Conservation (phyloP, 495 filamentous ascomycete species). For the Penicillium manginii region DNA sequence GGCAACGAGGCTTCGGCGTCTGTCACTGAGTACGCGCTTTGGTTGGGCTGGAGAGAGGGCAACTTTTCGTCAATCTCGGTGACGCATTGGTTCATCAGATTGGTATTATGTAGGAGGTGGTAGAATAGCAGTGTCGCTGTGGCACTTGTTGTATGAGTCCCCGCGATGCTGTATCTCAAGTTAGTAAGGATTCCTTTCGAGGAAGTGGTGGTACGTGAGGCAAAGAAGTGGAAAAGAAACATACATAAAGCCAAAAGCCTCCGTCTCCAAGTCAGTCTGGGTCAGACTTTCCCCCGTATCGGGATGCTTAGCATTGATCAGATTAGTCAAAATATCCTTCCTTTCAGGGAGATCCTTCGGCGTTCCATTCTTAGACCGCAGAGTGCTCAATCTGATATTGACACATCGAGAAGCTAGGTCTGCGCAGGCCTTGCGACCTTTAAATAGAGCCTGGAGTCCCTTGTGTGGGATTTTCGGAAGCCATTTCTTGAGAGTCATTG, state of each 20-base stretch:
- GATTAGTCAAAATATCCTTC: slow-evolving; percentile 18
- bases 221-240: neutral
- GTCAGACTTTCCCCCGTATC: slow-evolving; percentile 12
- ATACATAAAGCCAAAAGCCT: slow-evolving; percentile 20
- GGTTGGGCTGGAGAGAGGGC: neutral
- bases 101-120: slow-evolving; percentile 11
- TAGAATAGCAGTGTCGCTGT: slow-evolving; percentile 15
- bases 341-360: neutral
- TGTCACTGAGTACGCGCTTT: slow-evolving; percentile 15
- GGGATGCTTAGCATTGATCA: slow-evolving; percentile 16
- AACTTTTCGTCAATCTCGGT: slow-evolving; percentile 12
- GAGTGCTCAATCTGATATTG: neutral
- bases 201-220: neutral
- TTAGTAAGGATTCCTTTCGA: neutral
- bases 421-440: slow-evolving; percentile 14
- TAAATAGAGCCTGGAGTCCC: slow-evolving; percentile 10
- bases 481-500: slow-evolving; percentile 10
- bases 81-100: slow-evolving; percentile 9
- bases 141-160: slow-evolving; percentile 18
- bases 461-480: slow-evolving; percentile 14
- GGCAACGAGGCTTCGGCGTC: slow-evolving; percentile 8
- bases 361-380: slow-evolving; percentile 1
- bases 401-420: slow-evolving; percentile 15
- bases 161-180: slow-evolving; percentile 8
- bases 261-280: slow-evolving; percentile 13